phyloP scores from a whole-genome alignment of 2,329 filamentous ascomycete genomes.

The Fusarium subglutinans region DNA sequence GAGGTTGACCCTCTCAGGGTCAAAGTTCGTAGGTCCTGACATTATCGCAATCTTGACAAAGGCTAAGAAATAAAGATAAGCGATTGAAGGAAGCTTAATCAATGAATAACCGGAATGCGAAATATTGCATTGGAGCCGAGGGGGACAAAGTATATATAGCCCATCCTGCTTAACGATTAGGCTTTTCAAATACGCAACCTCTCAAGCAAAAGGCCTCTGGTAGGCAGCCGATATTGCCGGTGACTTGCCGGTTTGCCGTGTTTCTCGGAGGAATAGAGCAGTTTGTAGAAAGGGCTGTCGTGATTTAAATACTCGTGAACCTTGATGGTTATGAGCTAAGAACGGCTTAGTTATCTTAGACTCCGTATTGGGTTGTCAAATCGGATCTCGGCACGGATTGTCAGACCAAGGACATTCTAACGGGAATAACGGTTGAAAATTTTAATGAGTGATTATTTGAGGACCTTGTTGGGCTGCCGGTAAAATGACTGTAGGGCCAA shows the following conservation, averaged over 20 bases:
- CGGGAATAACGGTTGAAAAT: background rate
- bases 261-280: background rate
- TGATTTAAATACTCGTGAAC: background rate
- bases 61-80: background rate
- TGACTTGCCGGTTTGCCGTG: background rate
- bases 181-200: background rate
- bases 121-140: background rate
- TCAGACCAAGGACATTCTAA: background rate
- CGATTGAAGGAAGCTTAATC: background rate
- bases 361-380: background rate
- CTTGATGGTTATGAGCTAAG: background rate
- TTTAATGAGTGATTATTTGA: background rate
- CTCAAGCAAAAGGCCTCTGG: background rate
- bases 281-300: background rate
- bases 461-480: background rate
- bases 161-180: background rate
- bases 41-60: background rate
- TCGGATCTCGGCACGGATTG: background rate
- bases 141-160: background rate
- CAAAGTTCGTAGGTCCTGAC: background rate
- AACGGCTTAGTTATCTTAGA: background rate
- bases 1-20: background rate
- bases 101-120: background rate
- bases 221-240: background rate
- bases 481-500: fast-evolving